These are phyloP conservation scores for Fusarium decemcellulare DNA, from an alignment of 2,329 filamentous ascomycete genomes.

Conservation along the genomic window DNA sequence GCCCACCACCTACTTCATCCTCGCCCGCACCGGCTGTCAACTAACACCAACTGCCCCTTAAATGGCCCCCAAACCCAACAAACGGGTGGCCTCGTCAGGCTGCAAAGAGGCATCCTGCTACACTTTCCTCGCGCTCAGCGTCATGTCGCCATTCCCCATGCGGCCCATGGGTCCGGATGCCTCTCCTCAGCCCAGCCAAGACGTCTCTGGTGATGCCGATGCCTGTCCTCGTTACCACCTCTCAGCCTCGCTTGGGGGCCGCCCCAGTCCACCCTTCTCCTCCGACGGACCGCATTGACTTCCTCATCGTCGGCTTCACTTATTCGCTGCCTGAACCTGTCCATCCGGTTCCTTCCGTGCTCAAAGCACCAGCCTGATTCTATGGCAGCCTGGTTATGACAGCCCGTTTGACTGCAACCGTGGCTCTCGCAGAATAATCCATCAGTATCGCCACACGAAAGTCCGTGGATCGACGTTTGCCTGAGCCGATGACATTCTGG, in stretches of 20 bases:
- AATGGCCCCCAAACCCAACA: neutral
- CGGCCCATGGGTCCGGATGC: slow-evolving; percentile 27
- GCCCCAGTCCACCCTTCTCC: neutral
- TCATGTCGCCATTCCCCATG: slow-evolving; percentile 37
- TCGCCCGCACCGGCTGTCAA: neutral
- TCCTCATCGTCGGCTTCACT: slow-evolving; percentile 3
- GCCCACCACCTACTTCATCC: neutral
- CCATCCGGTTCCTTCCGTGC: slow-evolving; percentile 20
- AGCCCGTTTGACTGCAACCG: slow-evolving; percentile 37
- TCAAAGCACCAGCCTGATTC: slow-evolving; percentile 32
- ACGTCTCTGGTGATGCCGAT: slow-evolving; percentile 20
- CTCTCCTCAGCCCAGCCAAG: slow-evolving; percentile 35
- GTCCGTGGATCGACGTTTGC: neutral
- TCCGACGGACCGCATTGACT: neutral
- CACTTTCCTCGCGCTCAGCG: slow-evolving; percentile 6
- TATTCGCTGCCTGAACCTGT: slow-evolving; percentile 10
- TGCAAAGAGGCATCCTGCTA: slow-evolving; percentile 6
- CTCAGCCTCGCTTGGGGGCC: neutral
- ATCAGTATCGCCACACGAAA: neutral
- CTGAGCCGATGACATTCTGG: slow-evolving; percentile 33
- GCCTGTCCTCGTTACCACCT: neutral
- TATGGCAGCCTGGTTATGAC: slow-evolving; percentile 22
- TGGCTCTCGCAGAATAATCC: slow-evolving; percentile 40
- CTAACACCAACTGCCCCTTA: neutral
- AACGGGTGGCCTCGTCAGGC: neutral